A percentile compares a stretch with the other conserved stretches of the same genome.
Evolutionary conservation across 805 yeast species (phyloP).

Genomic region (Blastobotrys terrestris): DNA sequence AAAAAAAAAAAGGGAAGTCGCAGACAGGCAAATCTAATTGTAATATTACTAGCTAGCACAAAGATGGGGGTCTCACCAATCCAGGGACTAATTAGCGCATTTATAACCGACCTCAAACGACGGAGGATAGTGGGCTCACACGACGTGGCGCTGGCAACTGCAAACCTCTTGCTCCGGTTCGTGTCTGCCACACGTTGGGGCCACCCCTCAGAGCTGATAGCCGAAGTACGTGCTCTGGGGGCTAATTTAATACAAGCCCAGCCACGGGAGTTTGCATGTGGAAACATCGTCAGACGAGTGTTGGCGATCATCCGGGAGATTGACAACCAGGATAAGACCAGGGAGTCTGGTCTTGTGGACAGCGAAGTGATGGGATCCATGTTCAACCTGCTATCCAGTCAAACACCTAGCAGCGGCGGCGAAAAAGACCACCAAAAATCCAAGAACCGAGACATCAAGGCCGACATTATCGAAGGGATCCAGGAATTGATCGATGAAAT

Average conservation of each 20-base stretch:
- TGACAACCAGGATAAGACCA: conserved; percentile 44
- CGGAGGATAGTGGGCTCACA: conserved; percentile 79
- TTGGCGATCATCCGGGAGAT: conserved; percentile 85
- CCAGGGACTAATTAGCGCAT: conserved; percentile 11
- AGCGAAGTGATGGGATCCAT: conserved; percentile 57
- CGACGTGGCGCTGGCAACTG: conserved; percentile 76
- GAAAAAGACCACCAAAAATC: conserved; percentile 18
- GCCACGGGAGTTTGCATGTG: conserved; percentile 83
- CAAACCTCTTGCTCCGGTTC: conserved; percentile 80
- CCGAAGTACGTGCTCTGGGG: conserved; percentile 70
- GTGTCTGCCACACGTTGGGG: conserved; percentile 88
- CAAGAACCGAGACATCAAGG: conserved; percentile 54
- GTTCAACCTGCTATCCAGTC: conserved; percentile 71
- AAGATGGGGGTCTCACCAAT: conserved; percentile 1
- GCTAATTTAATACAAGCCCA: conserved; percentile 60
- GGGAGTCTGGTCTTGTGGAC: conserved; percentile 21
- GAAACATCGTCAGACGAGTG: conserved; percentile 86
- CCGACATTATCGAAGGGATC: conserved; percentile 85
- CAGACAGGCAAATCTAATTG: too few species aligned
- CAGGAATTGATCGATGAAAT: conserved; percentile 90
- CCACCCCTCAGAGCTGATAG: conserved; percentile 63
- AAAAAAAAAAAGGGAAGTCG: background rate
- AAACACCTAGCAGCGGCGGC: conserved; percentile 14
- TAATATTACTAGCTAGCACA: too few species aligned
- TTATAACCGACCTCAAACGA: conserved; percentile 51